These are phyloP conservation scores for Luzula sylvatica DNA, from an alignment of 176 grass and related monocot genomes.

Conservation along the genomic window DNA sequence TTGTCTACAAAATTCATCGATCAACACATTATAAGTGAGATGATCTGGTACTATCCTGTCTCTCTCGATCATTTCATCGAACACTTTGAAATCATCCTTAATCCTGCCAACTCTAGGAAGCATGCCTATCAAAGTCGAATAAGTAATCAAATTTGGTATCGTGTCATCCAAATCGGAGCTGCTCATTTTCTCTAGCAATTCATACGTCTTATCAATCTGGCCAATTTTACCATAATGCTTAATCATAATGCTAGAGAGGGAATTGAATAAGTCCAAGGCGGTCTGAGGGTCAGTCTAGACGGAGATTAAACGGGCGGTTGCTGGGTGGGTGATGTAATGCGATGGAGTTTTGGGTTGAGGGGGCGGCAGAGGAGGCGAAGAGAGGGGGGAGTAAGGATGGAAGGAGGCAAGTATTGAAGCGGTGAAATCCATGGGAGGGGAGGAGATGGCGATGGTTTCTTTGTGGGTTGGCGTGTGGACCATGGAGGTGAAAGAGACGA, in stretches of 20 bases:
- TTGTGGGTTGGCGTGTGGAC: not conserved
- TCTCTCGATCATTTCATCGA: too few relatives aligned
- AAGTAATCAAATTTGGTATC: conserved; percentile 45
- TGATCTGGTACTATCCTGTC: conserved; percentile 66
- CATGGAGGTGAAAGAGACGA: not conserved
- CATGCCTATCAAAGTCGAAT: conserved; percentile 46
- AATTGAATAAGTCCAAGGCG: conserved; percentile 69
- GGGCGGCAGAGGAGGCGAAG: too few relatives aligned
- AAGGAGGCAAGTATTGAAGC: too few relatives aligned
- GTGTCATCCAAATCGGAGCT: conserved; percentile 23
- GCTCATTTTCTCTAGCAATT: conserved; percentile 56
- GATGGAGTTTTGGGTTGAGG: conserved; percentile 33
- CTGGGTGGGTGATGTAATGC: conserved; percentile 40
- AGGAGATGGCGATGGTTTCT: too few relatives aligned
- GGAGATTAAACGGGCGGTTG: conserved; percentile 44
- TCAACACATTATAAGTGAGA: conserved; percentile 56
- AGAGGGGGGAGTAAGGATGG: too few relatives aligned
- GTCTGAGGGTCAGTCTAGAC: conserved; percentile 31
- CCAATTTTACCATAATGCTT: conserved; percentile 35
- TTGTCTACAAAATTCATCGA: conserved; percentile 54
- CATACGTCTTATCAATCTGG: conserved; percentile 32
- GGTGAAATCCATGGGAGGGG: too few relatives aligned
- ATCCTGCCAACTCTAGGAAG: conserved; percentile 34
- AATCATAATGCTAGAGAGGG: conserved; percentile 58
- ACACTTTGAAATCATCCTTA: too few relatives aligned